Conservation (phyloP, 805 yeast genomes). For the Lachancea quebecensis region DNA sequence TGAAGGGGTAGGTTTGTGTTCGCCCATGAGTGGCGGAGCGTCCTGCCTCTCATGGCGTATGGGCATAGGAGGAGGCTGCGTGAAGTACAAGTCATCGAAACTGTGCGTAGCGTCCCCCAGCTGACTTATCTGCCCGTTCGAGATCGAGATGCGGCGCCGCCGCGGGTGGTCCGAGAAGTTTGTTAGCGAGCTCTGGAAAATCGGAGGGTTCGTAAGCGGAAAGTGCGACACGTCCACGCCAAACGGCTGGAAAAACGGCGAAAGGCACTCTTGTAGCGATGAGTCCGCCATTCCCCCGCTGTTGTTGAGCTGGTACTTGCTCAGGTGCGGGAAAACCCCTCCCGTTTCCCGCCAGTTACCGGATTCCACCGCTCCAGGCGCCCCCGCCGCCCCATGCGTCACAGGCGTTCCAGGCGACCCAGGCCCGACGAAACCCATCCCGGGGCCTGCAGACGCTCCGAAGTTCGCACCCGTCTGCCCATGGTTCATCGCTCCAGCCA, state of each 20-base stretch:
- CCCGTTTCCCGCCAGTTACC: not conserved
- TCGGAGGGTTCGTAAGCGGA: conserved; percentile 41
- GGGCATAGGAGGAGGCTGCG: conserved; percentile 31
- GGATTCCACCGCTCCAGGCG: not conserved
- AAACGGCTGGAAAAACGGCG: conserved; percentile 39
- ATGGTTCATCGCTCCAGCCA: not conserved
- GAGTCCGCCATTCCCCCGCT: conserved; percentile 22
- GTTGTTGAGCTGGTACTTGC: not conserved
- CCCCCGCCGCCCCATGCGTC: not conserved
- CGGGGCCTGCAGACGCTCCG: not conserved
- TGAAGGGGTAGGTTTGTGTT: too few species aligned
- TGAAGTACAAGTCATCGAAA: conserved; percentile 34
- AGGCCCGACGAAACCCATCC: not conserved
- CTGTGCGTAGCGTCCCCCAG: conserved; percentile 39
- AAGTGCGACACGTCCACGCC: conserved; percentile 39
- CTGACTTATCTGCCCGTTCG: conserved; percentile 82
- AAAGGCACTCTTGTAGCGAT: conserved; percentile 32
- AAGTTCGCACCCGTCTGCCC: not conserved
- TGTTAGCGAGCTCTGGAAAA: conserved; percentile 38
- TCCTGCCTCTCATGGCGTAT: conserved; percentile 2
- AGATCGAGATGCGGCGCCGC: conserved; percentile 64
- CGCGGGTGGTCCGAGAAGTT: conserved; percentile 26
- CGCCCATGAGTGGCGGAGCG: not conserved
- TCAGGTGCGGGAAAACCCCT: not conserved
- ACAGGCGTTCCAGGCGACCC: not conserved